Evolutionary conservation across 306 rosid genomes (phyloP).

Genomic region (Castanea sativa): DNA sequence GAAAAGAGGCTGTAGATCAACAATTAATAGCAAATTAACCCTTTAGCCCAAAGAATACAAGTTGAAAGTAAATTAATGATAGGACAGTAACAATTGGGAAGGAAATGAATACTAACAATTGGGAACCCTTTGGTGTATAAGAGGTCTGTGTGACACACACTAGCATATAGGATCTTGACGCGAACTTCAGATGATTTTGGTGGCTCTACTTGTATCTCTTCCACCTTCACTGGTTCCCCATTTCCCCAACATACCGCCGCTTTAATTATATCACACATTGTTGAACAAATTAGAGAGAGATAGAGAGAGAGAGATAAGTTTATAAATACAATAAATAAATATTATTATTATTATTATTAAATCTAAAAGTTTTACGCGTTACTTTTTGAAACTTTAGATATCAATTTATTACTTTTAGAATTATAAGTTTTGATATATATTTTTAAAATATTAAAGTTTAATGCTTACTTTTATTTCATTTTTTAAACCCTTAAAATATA

Average conservation of each 20-base stretch:
- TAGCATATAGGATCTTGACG: conserved; percentile 54
- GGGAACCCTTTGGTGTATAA: conserved; percentile 29
- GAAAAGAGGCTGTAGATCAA: conserved; percentile 29
- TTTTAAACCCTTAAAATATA: no score
- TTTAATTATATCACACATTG: not conserved
- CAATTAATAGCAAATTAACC: not conserved
- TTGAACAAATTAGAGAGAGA: no score
- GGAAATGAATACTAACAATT: conserved; percentile 13
- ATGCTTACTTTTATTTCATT: no score
- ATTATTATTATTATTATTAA: no score
- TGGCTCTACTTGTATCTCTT: conserved; percentile 58
- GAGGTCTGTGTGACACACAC: conserved; percentile 58
- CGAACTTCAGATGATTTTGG: conserved; percentile 49
- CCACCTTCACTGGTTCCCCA: conserved; percentile 37
- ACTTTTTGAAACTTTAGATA: no score
- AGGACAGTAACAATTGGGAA: not conserved
- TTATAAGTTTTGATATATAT: no score
- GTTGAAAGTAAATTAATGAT: not conserved
- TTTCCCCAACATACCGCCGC: conserved; percentile 57
- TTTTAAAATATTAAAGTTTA: no score
- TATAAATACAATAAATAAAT: no score
- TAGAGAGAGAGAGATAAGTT: no score
- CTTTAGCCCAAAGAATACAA: not conserved
- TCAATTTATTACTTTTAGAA: no score
- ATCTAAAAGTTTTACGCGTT: no score